Evolutionary conservation across 345 rosid genomes (phyloP), one percentile per base, ranked within the genome.

Genomic region (Eucalyptus tenuipes): DNA sequence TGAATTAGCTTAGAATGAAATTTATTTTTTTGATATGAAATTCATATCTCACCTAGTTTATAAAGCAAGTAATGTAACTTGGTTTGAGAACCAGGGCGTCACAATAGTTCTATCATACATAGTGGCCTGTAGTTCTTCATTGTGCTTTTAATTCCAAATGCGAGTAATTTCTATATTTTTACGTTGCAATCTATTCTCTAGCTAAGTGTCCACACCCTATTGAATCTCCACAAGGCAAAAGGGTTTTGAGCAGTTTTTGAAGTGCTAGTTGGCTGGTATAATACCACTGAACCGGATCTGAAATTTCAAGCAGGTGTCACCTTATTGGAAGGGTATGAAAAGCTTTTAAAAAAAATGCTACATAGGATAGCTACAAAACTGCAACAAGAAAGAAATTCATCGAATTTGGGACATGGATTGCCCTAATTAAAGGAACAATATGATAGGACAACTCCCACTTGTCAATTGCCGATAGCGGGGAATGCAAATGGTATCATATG

Each of bases 1-100:
- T 49, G 50, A 49, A 5, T 49, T 0, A 5, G 1, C 0, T 49
- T 49, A n/a, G n/a, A n/a, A n/a, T n/a, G n/a, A n/a, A n/a, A n/a
- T n/a, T n/a, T n/a, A n/a, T n/a, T n/a, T n/a, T n/a, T n/a, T n/a
- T n/a, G n/a, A n/a, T n/a, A n/a, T n/a, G n/a, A n/a, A n/a, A n/a
- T n/a, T n/a, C n/a, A n/a, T n/a, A n/a, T n/a, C n/a, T n/a, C n/a
- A n/a, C n/a, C n/a, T n/a, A n/a, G n/a, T n/a, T n/a, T n/a, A n/a
- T n/a, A n/a, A n/a, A n/a, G n/a, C n/a, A n/a, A n/a, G n/a, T n/a
- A n/a, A n/a, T n/a, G n/a, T n/a, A n/a, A n/a, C n/a, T n/a, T n/a
- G n/a, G n/a, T n/a, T n/a, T n/a, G n/a, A n/a, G n/a, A n/a, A n/a
- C n/a, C n/a, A n/a, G n/a, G n/a, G n/a, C n/a, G n/a, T n/a, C n/a